Base-by-base conservation (phyloP, 345 rosid genomes). In the Clausena lansium region DNA sequence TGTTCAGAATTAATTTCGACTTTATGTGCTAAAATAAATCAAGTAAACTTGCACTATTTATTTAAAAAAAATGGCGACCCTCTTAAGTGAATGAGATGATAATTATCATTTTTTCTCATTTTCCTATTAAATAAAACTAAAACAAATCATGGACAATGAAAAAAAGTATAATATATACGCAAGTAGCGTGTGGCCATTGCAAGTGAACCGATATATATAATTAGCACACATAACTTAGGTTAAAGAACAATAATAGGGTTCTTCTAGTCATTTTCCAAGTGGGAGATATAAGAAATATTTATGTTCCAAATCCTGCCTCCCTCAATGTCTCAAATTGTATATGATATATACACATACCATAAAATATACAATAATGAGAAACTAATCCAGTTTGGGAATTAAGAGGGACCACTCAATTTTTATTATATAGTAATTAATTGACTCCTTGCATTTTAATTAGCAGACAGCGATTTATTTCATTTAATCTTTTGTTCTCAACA, bases 391-490 rank as follows among this genome's bases (percentile, higher is more conserved):
- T 30, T 58, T 70, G 62, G 78, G 57, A 76, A 75, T 62, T 55
- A 45, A 45, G 24, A 58, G 63, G 78, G 78, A 52, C 78, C 74
- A 79, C 69, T 45, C 7, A 58, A 4, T 52, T 22, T 22, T 62
- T 30, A 11, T 6, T 33, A 27, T 77, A 17, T 73, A 59, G 77
- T 79, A 65, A 66, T 76, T 73, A 71, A 71, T 76, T 80, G 75
- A 81, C 60, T 75, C 77, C 15, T 73, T 52, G 55, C 81, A 70
- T 55, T 78, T 77, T 63, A 52, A 52, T 52, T 52, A 47, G 76
- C 76, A 58, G 74, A 84, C 72, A 77, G 60, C 55, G 68, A 71
- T 41, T 62, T 50, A 60, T 52, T 69, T 54, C 41, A 47, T 45
- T 13, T 20, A 38, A 70, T 47, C 52, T 66, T 66, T 71, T 63